Percentiles rank a stretch among this genome's conserved stretches.
Evolutionary conservation across 179 eudicot species (phyloP).

Genomic region (Pouteria campechiana): DNA sequence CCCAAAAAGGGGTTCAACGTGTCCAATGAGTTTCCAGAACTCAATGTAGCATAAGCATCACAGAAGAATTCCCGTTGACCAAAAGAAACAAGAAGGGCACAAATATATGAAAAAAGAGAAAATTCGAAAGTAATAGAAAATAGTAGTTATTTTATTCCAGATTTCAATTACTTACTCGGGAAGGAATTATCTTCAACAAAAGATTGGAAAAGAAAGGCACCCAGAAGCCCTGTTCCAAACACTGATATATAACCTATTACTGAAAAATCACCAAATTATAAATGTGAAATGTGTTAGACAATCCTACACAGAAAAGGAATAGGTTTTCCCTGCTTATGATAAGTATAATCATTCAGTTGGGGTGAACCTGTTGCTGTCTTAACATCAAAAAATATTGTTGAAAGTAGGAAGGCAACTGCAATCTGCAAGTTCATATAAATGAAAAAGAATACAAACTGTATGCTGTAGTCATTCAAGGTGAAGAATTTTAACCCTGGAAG

Average conservation of each 20-base stretch:
- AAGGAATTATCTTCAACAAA: conserved; percentile 66
- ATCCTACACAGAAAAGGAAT: neutral
- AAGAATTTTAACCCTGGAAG: conserved; percentile 71
- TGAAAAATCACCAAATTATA: conserved; percentile 20
- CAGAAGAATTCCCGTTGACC: too few species aligned
- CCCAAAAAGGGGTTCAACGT: too few species aligned
- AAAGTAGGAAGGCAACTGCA: conserved; percentile 67
- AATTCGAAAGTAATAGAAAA: neutral
- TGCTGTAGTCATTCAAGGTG: conserved; percentile 60
- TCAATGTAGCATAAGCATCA: too few species aligned
- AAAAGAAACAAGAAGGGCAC: too few species aligned
- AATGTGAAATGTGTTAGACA: neutral
- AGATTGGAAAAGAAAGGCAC: conserved; percentile 48
- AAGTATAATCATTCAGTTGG: neutral
- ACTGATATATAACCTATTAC: conserved; percentile 62
- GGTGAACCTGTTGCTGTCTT: conserved; percentile 76
- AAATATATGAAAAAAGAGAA: neutral
- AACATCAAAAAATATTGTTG: conserved; percentile 56
- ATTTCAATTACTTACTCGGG: conserved; percentile 47
- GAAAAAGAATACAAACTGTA: conserved; percentile 86
- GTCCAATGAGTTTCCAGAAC: too few species aligned
- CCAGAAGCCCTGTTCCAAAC: conserved; percentile 73
- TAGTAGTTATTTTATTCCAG: neutral
- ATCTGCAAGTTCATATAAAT: conserved; percentile 85
- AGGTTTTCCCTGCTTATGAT: neutral